A percentile compares a stretch with the other conserved stretches of the same genome.
phyloP scores from a whole-genome alignment of 1,284 basidiomycete species.

The Singerocomus rubriflavus region DNA sequence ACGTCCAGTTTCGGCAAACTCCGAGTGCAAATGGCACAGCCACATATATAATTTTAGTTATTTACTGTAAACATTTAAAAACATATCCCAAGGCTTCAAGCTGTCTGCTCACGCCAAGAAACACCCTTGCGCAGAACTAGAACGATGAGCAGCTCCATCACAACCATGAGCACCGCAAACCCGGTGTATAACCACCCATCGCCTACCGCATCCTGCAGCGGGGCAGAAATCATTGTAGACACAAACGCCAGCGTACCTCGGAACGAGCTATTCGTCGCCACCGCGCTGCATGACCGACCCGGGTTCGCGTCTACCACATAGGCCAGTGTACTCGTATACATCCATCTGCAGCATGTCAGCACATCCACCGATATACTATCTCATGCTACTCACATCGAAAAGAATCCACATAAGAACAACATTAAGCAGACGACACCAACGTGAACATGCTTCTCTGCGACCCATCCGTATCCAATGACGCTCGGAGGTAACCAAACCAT shows the following conservation, averaged over 20 bases:
- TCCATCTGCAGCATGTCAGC: conserved; percentile 47
- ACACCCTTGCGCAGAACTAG: conserved; percentile 48
- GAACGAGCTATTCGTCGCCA: conserved; percentile 69
- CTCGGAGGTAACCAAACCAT: conserved; percentile 56
- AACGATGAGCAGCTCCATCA: conserved; percentile 52
- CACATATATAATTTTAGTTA: conserved; percentile 12
- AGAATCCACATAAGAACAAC: conserved; percentile 66
- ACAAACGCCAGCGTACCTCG: conserved; percentile 69
- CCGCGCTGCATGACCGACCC: conserved; percentile 68
- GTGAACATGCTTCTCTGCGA: conserved; percentile 59
- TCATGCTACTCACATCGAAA: conserved; percentile 53
- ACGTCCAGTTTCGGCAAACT: conserved; percentile 21
- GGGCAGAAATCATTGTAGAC: conserved; percentile 65
- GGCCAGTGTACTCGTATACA: conserved; percentile 68
- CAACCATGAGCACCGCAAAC: conserved; percentile 59
- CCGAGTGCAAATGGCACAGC: conserved; percentile 20
- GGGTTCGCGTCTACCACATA: conserved; percentile 78
- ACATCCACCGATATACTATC: conserved; percentile 10
- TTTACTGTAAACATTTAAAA: conserved; percentile 12
- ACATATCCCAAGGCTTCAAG: background rate
- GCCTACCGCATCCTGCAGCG: conserved; percentile 57
- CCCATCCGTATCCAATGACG: conserved; percentile 76
- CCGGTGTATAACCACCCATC: conserved; percentile 77
- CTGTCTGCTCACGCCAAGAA: conserved; percentile 38
- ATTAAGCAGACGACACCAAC: conserved; percentile 62